These are phyloP conservation scores for Canavalia ensiformis DNA, from an alignment of 306 rosid species.

Conservation along the genomic window DNA sequence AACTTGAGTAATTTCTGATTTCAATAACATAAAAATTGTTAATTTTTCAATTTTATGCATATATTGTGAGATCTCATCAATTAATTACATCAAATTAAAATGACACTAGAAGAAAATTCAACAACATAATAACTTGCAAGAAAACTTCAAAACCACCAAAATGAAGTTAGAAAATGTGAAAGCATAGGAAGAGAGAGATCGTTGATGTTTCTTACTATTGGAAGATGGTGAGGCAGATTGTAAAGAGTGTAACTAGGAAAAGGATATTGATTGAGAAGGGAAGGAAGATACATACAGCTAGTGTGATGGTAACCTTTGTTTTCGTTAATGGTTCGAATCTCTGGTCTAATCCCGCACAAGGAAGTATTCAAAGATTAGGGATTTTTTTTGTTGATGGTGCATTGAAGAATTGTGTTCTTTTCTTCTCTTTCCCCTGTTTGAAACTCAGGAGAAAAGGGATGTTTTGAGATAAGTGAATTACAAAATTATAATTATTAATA, in stretches of 20 bases:
- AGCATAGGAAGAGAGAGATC: slow-evolving; percentile 15
- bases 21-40: too few relatives aligned
- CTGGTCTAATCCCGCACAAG: slow-evolving; percentile 99
- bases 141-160: not conserved
- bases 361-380: slow-evolving; percentile 96
- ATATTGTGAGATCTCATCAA: not conserved
- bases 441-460: slow-evolving; percentile 54
- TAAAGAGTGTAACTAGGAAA: slow-evolving; percentile 77
- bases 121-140: slow-evolving; percentile 9
- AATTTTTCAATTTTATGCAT: too few relatives aligned
- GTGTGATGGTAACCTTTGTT: slow-evolving; percentile 86
- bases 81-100: slow-evolving; percentile 30
- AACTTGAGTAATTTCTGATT: too few relatives aligned
- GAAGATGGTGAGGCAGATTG: slow-evolving; percentile 97
- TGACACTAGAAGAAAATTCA: slow-evolving; percentile 6
- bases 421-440: slow-evolving; percentile 55
- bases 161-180: slow-evolving; percentile 23
- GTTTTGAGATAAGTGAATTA: slow-evolving; percentile 33
- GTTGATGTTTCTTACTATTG: slow-evolving; percentile 67
- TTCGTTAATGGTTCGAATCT: slow-evolving; percentile 86
- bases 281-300: slow-evolving; percentile 69
- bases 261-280: slow-evolving; percentile 88
- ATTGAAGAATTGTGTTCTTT: slow-evolving; percentile 41
- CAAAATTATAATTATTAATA: too few relatives aligned
- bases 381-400: slow-evolving; percentile 48